Conservation (phyloP, 2,329 filamentous ascomycete species). For the Aspergillus hortae region DNA sequence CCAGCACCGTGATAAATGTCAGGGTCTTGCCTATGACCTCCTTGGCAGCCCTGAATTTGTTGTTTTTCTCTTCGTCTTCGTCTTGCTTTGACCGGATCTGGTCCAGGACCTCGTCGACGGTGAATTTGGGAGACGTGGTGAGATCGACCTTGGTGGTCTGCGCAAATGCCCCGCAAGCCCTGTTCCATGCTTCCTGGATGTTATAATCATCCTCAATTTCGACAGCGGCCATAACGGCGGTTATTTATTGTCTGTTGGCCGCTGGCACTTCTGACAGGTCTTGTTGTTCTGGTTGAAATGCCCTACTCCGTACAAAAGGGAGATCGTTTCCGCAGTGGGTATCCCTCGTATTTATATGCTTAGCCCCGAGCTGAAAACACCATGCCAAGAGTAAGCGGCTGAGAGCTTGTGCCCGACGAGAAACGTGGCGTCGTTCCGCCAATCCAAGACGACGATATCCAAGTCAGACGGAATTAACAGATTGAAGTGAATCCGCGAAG, state of each 20-base stretch:
- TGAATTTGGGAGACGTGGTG: conserved; percentile 14
- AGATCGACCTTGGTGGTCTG: conserved; percentile 16
- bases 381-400: neutral
- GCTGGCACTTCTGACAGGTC: neutral
- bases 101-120: conserved; percentile 20
- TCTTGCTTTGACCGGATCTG: conserved; percentile 19
- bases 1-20: conserved; percentile 20
- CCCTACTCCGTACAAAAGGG: neutral
- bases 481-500: no score
- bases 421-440: neutral
- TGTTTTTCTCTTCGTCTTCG: conserved; percentile 19
- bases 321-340: neutral
- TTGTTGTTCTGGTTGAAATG: neutral
- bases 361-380: neutral
- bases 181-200: conserved; percentile 16
- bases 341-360: neutral
- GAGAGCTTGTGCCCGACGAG: neutral
- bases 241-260: neutral
- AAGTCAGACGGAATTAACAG: no score
- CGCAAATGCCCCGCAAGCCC: conserved; percentile 13
- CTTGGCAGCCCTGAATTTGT: conserved; percentile 19
- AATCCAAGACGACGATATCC: no score
- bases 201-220: conserved; percentile 12
- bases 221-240: neutral
- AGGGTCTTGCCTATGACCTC: conserved; percentile 22